phyloP scores from a whole-genome alignment of 164 flowering plant species.

The Stephania japonica region DNA sequence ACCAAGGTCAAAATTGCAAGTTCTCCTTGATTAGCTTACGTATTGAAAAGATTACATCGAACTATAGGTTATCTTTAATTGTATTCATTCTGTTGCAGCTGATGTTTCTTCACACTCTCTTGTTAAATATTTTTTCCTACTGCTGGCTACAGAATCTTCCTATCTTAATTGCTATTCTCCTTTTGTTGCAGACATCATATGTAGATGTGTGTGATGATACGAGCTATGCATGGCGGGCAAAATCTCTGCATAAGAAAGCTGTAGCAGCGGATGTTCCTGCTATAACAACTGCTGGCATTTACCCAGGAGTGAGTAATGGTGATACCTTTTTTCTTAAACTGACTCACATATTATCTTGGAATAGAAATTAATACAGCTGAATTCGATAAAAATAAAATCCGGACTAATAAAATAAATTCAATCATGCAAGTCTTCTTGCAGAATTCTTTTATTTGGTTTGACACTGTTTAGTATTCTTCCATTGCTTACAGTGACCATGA shows the following conservation, averaged over 20 bases:
- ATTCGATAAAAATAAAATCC: background rate
- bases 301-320: conserved; percentile 99
- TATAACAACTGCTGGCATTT: conserved; percentile 89
- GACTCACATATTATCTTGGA: background rate
- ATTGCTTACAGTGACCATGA: too few species aligned
- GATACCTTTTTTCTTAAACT: conserved; percentile 10
- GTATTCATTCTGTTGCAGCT: background rate
- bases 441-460: background rate
- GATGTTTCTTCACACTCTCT: background rate
- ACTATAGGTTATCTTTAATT: background rate
- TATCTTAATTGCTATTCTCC: conserved; percentile 10
- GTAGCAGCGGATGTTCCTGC: conserved; percentile 80
- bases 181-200: conserved; percentile 71
- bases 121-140: background rate
- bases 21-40: background rate
- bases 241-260: conserved; percentile 63
- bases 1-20: conserved; percentile 60
- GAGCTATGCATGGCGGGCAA: conserved; percentile 65
- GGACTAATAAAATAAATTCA: background rate
- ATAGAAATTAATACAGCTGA: background rate
- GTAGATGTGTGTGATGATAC: conserved; percentile 96
- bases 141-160: background rate
- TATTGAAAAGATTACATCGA: background rate
- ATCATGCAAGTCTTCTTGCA: background rate
- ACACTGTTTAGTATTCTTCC: background rate